Base-by-base conservation (phyloP, 2,329 filamentous ascomycete species). In the Pestalotiopsis sp. region DNA sequence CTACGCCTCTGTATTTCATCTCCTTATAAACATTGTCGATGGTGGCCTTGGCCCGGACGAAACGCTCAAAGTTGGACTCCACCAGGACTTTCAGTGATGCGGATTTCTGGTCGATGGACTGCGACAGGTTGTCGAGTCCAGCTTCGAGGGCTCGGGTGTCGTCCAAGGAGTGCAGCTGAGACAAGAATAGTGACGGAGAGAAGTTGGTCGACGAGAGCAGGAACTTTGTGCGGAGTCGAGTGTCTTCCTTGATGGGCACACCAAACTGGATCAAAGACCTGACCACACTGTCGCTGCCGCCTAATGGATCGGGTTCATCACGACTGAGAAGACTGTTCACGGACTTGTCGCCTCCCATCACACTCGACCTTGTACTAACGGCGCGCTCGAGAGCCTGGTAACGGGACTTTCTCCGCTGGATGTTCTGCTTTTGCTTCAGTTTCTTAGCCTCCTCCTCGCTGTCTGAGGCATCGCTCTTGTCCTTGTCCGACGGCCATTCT, bases 21-120 rank as follows among this genome's bases (percentile, higher is more conserved):
- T 99, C 96, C 71, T 91, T 97, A 82, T 99, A 99, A 65, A 99
- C 96, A 81, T 97, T 97, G 82, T 99, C 96, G 76, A 99, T 98
- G 7, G 95, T 98, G 20, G 95, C 93, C 80, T 99, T 99, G 58
- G 96, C 96, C 71, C 94, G 92, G 67, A 99, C 96, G 83, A 99
- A 99, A 72, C 95, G 92, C 81, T 99, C 97, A 78, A 99, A 99
- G 79, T 99, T 99, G 72, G 93, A 95, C 80, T 99, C 96, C 27
- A 99, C 96, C 20, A 99, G 87, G 12, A 97, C 93, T 79, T 99
- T 99, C 70, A 99, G 87, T 3, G 95, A 98, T 0, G 95, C 96
- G 0, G 95, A 98, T 80, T 99, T 99, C 81, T 98, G 93, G 76
- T 98, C 96, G 76, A 99, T 99, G 0, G 95, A 98, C 70, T 89